Evolutionary conservation across 257 asterid species (phyloP).

Genomic region (Ocimum tenuiflorum): DNA sequence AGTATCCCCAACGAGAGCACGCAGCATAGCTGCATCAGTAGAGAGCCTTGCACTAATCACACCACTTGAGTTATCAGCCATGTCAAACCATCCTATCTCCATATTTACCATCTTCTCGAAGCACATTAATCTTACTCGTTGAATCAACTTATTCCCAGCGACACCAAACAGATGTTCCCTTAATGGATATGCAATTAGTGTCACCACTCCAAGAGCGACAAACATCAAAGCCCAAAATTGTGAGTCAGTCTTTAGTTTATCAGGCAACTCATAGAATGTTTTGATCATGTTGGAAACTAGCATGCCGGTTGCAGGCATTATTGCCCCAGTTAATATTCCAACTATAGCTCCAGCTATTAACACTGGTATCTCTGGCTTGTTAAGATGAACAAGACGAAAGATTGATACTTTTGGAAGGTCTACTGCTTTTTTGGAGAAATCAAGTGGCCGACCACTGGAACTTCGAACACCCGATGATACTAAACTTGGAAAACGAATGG

Average conservation of each 20-base stretch:
- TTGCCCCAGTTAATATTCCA: slow-evolving; percentile 28
- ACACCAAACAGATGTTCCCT: slow-evolving; percentile 29
- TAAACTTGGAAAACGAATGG: slow-evolving; percentile 38
- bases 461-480: slow-evolving; percentile 39
- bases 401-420: slow-evolving; percentile 25
- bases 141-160: slow-evolving; percentile 37
- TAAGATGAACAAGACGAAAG: slow-evolving; percentile 36
- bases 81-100: slow-evolving; percentile 51
- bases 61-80: slow-evolving; percentile 42
- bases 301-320: slow-evolving; percentile 35
- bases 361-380: slow-evolving; percentile 42
- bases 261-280: slow-evolving; percentile 35
- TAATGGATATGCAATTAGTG: slow-evolving; percentile 25
- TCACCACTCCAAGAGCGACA: slow-evolving; percentile 23
- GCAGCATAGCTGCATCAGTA: slow-evolving; percentile 42
- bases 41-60: slow-evolving; percentile 42
- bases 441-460: slow-evolving; percentile 26
- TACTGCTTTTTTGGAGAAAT: neutral
- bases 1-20: slow-evolving; percentile 43
- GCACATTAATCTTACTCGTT: slow-evolving; percentile 36
- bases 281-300: slow-evolving; percentile 25
- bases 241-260: slow-evolving; percentile 33
- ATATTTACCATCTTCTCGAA: slow-evolving; percentile 40
- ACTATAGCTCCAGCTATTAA: slow-evolving; percentile 29
- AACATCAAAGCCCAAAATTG: slow-evolving; percentile 42